Evolutionary conservation across 202 grass and related monocot genomes (phyloP).

Genomic region (Setaria viridis): DNA sequence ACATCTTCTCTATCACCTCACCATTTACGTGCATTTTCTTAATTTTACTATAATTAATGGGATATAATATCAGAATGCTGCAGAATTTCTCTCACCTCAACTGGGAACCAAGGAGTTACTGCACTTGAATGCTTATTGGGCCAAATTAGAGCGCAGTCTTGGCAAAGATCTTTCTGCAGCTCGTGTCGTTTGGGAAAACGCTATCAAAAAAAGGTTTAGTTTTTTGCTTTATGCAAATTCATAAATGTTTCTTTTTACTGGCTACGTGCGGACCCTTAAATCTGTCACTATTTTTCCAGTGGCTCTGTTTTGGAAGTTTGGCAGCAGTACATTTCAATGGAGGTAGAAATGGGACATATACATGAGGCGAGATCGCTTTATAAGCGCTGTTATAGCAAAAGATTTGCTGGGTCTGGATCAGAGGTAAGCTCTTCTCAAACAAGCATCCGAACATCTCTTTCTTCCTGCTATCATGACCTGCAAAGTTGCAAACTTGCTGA

Average conservation of each 20-base stretch:
- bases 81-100: conserved; percentile 70
- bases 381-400: conserved; percentile 92
- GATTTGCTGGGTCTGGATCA: conserved; percentile 81
- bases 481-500: conserved; percentile 2
- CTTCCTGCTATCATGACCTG: conserved; percentile 13
- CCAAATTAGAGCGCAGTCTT: conserved; percentile 78
- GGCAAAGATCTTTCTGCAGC: conserved; percentile 75
- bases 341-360: conserved; percentile 69
- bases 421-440: conserved; percentile 64
- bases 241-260: not conserved
- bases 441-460: conserved; percentile 11
- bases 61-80: conserved; percentile 69
- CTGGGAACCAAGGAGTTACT: conserved; percentile 70
- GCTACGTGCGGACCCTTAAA: conserved; percentile 14
- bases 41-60: conserved; percentile 31
- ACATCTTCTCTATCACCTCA: conserved; percentile 31
- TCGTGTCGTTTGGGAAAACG: conserved; percentile 88
- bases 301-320: conserved; percentile 83
- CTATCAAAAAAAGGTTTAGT: conserved; percentile 81
- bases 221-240: conserved; percentile 42
- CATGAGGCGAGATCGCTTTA: conserved; percentile 90
- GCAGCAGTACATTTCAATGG: conserved; percentile 86
- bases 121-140: conserved; percentile 77
- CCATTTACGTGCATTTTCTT: conserved; percentile 10
- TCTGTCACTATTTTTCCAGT: conserved; percentile 61